These are phyloP conservation scores for Tolypocladium ophioglossoides DNA, from an alignment of 2,329 filamentous ascomycete species.

Conservation along the genomic window DNA sequence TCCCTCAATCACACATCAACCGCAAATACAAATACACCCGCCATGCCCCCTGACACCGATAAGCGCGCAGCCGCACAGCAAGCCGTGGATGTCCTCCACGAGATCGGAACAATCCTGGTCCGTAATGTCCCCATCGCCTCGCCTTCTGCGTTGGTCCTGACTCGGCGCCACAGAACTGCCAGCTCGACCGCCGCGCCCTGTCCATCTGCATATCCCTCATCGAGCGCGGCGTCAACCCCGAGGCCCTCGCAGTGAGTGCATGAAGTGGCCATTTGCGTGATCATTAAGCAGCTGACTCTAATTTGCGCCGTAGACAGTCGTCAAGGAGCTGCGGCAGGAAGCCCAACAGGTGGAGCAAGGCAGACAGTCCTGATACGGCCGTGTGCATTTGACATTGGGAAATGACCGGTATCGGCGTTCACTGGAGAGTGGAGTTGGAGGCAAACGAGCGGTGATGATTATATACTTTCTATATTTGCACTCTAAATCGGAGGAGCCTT, in stretches of 20 bases:
- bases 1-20: background rate
- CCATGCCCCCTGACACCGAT: constrained; percentile 39
- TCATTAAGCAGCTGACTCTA: background rate
- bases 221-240: constrained; percentile 93
- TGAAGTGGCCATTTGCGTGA: background rate
- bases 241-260: constrained; percentile 73
- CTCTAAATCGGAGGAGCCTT: background rate
- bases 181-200: constrained; percentile 80
- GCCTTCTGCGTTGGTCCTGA: constrained; percentile 1
- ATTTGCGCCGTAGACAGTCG: constrained; percentile 34
- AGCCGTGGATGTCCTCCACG: constrained; percentile 72
- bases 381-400: background rate
- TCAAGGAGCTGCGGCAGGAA: constrained; percentile 49
- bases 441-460: background rate
- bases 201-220: constrained; percentile 95
- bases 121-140: background rate
- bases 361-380: background rate
- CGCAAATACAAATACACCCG: background rate
- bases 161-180: constrained; percentile 60
- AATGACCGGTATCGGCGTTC: background rate
- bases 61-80: constrained; percentile 72
- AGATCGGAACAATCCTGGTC: constrained; percentile 83
- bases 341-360: constrained; percentile 36
- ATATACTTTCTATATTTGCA: background rate
- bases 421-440: background rate